These are phyloP conservation scores for Podaxis carcinomalis DNA, from an alignment of 768 basidiomycete genomes.

Conservation along the genomic window DNA sequence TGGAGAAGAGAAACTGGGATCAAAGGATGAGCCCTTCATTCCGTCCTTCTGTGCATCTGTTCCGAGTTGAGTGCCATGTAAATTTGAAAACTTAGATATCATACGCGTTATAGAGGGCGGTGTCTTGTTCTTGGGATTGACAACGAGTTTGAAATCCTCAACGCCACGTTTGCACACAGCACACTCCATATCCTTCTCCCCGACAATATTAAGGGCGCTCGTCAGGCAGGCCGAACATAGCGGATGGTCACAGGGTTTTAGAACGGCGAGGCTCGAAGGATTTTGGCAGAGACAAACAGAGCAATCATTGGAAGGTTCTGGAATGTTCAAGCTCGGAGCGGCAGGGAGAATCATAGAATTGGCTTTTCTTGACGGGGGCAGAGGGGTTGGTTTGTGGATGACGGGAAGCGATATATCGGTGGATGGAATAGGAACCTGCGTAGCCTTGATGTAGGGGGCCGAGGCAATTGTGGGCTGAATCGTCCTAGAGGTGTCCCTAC, in stretches of 20 bases:
- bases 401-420: conserved; percentile 10
- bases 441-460: conserved; percentile 11
- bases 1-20: conserved; percentile 32
- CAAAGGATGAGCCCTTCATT: conserved; percentile 21
- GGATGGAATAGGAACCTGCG: conserved; percentile 13
- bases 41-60: not conserved
- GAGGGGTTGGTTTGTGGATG: not conserved
- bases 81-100: not conserved
- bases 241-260: conserved; percentile 72
- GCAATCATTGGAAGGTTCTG: conserved; percentile 33
- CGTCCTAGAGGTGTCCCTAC: conserved; percentile 2
- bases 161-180: conserved; percentile 73
- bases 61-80: conserved; percentile 1
- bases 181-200: conserved; percentile 85
- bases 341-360: conserved; percentile 1
- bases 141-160: conserved; percentile 58
- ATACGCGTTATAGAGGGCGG: not conserved
- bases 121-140: conserved; percentile 7
- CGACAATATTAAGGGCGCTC: conserved; percentile 83
- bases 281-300: conserved; percentile 56
- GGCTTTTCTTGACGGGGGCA: not conserved
- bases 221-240: conserved; percentile 81
- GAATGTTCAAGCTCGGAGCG: conserved; percentile 1
- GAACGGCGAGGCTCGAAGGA: conserved; percentile 50
- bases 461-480: not conserved